Percentiles rank a stretch among this genome's conserved stretches.
Evolutionary conservation across 305 asterid species (phyloP).

Genomic region (Fraxinus baroniana): DNA sequence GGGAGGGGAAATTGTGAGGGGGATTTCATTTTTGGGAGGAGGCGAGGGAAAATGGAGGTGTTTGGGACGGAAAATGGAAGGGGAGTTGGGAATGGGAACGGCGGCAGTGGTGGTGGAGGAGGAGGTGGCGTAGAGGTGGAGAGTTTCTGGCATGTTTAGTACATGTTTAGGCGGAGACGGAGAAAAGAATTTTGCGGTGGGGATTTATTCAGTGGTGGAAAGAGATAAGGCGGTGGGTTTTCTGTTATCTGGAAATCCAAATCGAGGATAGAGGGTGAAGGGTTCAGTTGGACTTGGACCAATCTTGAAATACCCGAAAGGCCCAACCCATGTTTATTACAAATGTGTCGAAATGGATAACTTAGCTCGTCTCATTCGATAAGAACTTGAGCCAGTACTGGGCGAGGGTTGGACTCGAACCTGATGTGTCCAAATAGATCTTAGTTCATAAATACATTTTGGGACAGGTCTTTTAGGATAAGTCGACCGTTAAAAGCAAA

Average conservation of each 20-base stretch:
- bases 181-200: not conserved
- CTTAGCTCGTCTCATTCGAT: not conserved
- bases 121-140: constrained; percentile 38
- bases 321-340: not conserved
- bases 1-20: constrained; percentile 31
- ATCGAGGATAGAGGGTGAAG: not conserved
- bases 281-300: not conserved
- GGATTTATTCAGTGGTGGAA: not conserved
- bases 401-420: not conserved
- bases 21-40: constrained; percentile 22
- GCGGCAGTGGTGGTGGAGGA: constrained; percentile 26
- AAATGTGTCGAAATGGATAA: too few species aligned
- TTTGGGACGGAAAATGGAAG: constrained; percentile 30
- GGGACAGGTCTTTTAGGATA: not conserved
- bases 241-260: constrained; percentile 26
- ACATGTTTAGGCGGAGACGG: constrained; percentile 21
- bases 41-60: constrained; percentile 27
- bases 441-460: not conserved
- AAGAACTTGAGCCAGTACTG: not conserved
- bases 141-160: constrained; percentile 48
- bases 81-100: constrained; percentile 23
- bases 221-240: constrained; percentile 15
- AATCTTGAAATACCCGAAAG: not conserved
- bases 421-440: not conserved
- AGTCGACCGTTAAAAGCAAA: not conserved